Evolutionary conservation across 2,329 filamentous ascomycete species (phyloP).

Genomic region (Neopestalotiopsis rosae): DNA sequence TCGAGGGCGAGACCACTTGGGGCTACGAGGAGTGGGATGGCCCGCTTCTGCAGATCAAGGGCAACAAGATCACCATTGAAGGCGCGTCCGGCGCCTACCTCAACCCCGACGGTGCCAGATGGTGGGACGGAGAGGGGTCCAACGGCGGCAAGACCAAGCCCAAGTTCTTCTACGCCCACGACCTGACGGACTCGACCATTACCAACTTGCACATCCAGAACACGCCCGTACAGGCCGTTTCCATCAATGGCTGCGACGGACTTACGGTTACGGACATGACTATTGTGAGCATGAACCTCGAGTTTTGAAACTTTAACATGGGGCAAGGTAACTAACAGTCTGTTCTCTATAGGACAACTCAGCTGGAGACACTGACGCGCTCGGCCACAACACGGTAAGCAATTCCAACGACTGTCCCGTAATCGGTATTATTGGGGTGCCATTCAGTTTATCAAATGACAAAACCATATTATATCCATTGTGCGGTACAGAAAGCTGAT

Average conservation of each 20-base stretch:
- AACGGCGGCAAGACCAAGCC: slow-evolving; percentile 46
- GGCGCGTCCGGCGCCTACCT: slow-evolving; percentile 9
- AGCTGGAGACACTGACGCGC: slow-evolving; percentile 39
- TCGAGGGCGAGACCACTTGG: slow-evolving; percentile 17
- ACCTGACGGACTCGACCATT: slow-evolving; percentile 42
- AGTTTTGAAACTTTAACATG: neutral
- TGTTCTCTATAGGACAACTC: slow-evolving; percentile 37
- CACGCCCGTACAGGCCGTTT: slow-evolving; percentile 48
- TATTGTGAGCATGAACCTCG: slow-evolving; percentile 25
- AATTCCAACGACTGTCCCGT: no score
- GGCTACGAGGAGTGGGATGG: slow-evolving; percentile 16
- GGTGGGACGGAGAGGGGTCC: slow-evolving; percentile 40
- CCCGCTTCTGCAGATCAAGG: slow-evolving; percentile 17
- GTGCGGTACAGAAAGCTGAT: neutral
- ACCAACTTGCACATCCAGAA: slow-evolving; percentile 45
- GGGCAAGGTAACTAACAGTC: neutral
- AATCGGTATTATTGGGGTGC: no score
- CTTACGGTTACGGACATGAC: slow-evolving; percentile 41
- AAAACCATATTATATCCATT: neutral
- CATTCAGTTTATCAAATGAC: no score
- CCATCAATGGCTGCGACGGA: slow-evolving; percentile 41
- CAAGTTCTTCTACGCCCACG: slow-evolving; percentile 56
- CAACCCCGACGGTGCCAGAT: slow-evolving; percentile 13
- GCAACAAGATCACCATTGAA: slow-evolving; percentile 14
- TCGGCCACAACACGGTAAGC: slow-evolving; percentile 53